A percentile compares a stretch with the other conserved stretches of the same genome.
Conservation (phyloP, 1,284 basidiomycete species). For the Ceratobasidium sp. region DNA sequence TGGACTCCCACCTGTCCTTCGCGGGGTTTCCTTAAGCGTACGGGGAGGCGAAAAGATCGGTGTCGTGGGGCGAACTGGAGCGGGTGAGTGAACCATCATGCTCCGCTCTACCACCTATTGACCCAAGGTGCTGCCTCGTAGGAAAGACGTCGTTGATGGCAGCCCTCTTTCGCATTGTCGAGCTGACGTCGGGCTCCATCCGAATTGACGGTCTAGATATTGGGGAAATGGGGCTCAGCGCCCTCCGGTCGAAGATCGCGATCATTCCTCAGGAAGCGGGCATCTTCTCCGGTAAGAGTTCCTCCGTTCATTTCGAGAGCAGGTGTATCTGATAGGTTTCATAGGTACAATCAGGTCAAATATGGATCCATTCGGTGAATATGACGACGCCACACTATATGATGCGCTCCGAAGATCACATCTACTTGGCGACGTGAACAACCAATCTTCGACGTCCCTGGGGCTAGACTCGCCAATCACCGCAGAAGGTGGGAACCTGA, state of each 20-base stretch:
- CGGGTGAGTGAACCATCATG: slow-evolving; percentile 42
- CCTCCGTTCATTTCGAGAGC: neutral
- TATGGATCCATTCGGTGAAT: slow-evolving; percentile 72
- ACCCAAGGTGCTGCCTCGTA: slow-evolving; percentile 53
- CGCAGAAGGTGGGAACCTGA: slow-evolving; percentile 72
- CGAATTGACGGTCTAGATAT: slow-evolving; percentile 62
- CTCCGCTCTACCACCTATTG: neutral
- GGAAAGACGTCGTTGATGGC: slow-evolving; percentile 71
- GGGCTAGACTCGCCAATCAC: slow-evolving; percentile 69
- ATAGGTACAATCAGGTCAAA: slow-evolving; percentile 70
- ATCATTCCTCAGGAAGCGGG: slow-evolving; percentile 70
- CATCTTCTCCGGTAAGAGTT: slow-evolving; percentile 59
- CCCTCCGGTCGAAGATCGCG: slow-evolving; percentile 55
- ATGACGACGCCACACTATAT: slow-evolving; percentile 69
- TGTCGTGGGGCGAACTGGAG: slow-evolving; percentile 59
- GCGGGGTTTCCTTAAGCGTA: slow-evolving; percentile 57
- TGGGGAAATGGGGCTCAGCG: slow-evolving; percentile 54
- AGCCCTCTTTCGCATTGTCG: slow-evolving; percentile 59
- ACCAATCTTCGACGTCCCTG: slow-evolving; percentile 52
- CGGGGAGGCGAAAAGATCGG: slow-evolving; percentile 62
- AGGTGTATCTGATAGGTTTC: slow-evolving; percentile 49
- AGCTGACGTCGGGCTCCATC: slow-evolving; percentile 57
- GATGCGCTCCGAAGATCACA: slow-evolving; percentile 70
- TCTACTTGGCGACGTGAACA: slow-evolving; percentile 54
- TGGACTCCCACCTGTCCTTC: slow-evolving; percentile 60